A percentile compares a stretch with the other conserved stretches of the same genome.
These are phyloP conservation scores for Fusarium sacchari DNA, from an alignment of 2,329 filamentous ascomycete genomes.

Conservation along the genomic window DNA sequence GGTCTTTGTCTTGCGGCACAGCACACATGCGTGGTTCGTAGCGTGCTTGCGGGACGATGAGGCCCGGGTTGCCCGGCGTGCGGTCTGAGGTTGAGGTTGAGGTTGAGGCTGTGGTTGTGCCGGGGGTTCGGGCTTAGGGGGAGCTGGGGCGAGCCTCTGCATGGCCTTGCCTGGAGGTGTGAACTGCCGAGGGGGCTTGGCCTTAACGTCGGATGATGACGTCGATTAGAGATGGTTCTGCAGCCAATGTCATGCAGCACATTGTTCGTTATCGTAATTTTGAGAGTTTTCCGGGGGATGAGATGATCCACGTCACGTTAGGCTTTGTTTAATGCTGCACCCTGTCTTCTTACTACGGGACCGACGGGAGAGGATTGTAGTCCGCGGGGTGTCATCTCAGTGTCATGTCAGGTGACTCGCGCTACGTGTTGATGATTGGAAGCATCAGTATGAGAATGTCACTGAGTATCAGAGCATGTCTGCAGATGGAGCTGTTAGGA, in stretches of 20 bases:
- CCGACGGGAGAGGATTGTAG: neutral
- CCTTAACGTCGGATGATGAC: constrained; percentile 7
- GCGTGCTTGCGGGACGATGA: constrained; percentile 2
- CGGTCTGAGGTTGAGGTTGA: neutral
- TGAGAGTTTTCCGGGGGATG: neutral
- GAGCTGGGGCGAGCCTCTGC: constrained; percentile 9
- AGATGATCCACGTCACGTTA: neutral
- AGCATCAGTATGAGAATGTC: neutral
- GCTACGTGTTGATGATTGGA: neutral
- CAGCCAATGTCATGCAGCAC: neutral
- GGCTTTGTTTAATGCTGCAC: neutral
- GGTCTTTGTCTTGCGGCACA: constrained; percentile 21
- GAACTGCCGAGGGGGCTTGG: neutral
- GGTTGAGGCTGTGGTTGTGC: neutral
- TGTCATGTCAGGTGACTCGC: constrained; percentile 8
- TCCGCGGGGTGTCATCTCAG: neutral
- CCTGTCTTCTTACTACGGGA: neutral
- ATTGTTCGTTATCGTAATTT: neutral
- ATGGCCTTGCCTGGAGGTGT: neutral
- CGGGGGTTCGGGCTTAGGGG: neutral
- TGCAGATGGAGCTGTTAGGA: neutral
- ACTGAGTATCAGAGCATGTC: neutral
- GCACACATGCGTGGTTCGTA: constrained; percentile 8
- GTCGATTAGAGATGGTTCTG: neutral
- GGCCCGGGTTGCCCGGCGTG: neutral